Evolutionary conservation across 2,329 filamentous ascomycete species (phyloP).

Genomic region (Apiospora phragmitis): DNA sequence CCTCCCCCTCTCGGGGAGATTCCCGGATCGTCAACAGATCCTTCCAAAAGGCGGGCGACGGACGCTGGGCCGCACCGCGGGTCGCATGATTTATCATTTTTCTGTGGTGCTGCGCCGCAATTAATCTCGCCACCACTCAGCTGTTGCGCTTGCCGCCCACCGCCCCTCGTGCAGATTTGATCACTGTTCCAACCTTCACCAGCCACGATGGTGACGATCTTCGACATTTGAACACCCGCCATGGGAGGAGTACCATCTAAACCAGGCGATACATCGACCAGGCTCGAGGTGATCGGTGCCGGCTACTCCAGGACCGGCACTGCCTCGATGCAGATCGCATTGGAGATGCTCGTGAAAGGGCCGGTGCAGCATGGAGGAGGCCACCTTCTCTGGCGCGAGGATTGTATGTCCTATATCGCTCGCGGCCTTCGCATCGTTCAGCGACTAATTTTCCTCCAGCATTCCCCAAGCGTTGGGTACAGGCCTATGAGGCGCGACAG

Average conservation of each 20-base stretch:
- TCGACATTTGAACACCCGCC: background rate
- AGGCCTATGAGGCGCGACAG: slow-evolving; percentile 1
- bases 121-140: background rate
- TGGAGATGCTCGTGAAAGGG: slow-evolving; percentile 14
- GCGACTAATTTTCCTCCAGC: background rate
- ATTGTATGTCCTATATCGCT: background rate
- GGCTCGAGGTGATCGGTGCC: slow-evolving; percentile 16
- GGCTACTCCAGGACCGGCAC: slow-evolving; percentile 18
- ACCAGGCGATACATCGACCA: slow-evolving; percentile 13
- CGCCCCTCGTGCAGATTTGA: background rate
- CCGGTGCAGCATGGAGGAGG: slow-evolving; percentile 17
- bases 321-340: slow-evolving; percentile 16
- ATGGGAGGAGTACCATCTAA: slow-evolving; percentile 14
- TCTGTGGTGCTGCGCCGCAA: background rate
- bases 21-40: background rate
- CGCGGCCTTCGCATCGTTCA: background rate
- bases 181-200: background rate
- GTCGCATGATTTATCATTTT: background rate
- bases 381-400: slow-evolving; percentile 10
- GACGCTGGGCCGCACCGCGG: background rate
- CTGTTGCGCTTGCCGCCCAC: too few relatives aligned
- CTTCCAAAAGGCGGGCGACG: background rate
- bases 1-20: background rate
- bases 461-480: background rate
- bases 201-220: background rate